Percentiles rank a stretch among this genome's conserved stretches.
These are phyloP conservation scores for Favolaschia claudopus DNA, from an alignment of 768 basidiomycete species.

Conservation along the genomic window DNA sequence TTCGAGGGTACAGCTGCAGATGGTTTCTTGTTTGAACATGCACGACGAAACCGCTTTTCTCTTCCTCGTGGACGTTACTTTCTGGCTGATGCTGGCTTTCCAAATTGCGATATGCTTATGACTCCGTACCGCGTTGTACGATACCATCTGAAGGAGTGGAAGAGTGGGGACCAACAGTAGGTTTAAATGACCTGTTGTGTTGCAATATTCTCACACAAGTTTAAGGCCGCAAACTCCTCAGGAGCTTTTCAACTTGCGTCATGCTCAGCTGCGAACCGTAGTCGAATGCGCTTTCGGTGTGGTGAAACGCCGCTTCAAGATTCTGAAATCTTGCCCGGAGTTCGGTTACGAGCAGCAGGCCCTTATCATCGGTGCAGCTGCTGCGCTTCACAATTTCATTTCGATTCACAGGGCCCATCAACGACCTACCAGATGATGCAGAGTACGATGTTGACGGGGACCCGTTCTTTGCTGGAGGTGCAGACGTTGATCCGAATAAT, in stretches of 20 bases:
- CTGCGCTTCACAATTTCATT: conserved; percentile 33
- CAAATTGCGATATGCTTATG: conserved; percentile 28
- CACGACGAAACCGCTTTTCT: conserved; percentile 9
- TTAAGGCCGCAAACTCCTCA: conserved; percentile 26
- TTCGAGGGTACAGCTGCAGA: conserved; percentile 28
- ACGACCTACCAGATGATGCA: not conserved
- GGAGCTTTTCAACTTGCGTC: conserved; percentile 36
- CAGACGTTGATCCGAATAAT: not conserved
- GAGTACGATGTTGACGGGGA: conserved; percentile 5
- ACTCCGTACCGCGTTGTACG: conserved; percentile 35
- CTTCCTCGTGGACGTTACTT: conserved; percentile 27
- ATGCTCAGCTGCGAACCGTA: conserved; percentile 21
- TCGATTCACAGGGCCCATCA: conserved; percentile 20
- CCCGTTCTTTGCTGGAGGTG: not conserved
- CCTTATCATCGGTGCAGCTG: conserved; percentile 23
- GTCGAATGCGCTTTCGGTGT: conserved; percentile 8
- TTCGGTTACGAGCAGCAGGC: conserved; percentile 26
- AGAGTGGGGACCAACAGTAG: conserved; percentile 10
- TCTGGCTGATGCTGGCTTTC: conserved; percentile 39
- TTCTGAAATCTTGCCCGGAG: conserved; percentile 18
- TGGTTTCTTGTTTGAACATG: conserved; percentile 19
- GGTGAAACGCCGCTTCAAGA: conserved; percentile 6
- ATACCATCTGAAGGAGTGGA: conserved; percentile 42
- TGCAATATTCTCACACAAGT: too few species aligned
- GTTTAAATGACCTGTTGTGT: too few species aligned